A percentile compares a stretch with the other conserved stretches of the same genome.
Conservation (phyloP, 805 yeast genomes). For the Priceomyces haplophilus region DNA sequence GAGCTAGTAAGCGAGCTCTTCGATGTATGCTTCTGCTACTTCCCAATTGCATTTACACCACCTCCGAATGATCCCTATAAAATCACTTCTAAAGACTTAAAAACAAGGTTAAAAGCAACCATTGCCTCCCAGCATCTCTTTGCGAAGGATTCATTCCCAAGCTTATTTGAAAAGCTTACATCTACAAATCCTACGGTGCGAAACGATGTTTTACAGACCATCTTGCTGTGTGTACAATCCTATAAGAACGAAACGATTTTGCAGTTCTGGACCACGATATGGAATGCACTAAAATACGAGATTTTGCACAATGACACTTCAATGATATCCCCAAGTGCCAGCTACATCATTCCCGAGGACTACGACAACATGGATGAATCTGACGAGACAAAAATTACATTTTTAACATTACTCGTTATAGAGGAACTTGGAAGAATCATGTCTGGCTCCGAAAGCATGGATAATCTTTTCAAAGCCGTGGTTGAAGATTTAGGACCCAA, state of each 20-base stretch:
- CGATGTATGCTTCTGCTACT: conserved; percentile 89
- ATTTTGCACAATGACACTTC: conserved; percentile 67
- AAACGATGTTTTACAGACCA: conserved; percentile 65
- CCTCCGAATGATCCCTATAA: conserved; percentile 87
- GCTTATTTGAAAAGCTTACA: conserved; percentile 72
- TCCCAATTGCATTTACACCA: conserved; percentile 93
- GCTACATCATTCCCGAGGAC: conserved; percentile 24
- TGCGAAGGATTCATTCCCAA: conserved; percentile 73
- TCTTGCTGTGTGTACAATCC: conserved; percentile 51
- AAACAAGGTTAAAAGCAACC: conserved; percentile 56
- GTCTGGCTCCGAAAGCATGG: conserved; percentile 26
- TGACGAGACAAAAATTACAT: conserved; percentile 34
- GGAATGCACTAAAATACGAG: conserved; percentile 89
- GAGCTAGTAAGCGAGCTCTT: conserved; percentile 55
- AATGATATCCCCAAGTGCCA: conserved; percentile 24
- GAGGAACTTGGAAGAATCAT: conserved; percentile 38
- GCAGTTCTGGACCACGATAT: conserved; percentile 67
- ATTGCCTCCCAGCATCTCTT: conserved; percentile 59
- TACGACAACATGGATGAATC: conserved; percentile 27
- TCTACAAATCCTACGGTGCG: conserved; percentile 73
- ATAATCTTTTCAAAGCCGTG: conserved; percentile 24
- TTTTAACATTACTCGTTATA: conserved; percentile 37
- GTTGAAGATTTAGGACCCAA: conserved; percentile 51
- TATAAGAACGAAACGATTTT: conserved; percentile 51
- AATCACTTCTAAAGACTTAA: conserved; percentile 72